Percentiles rank a stretch among this genome's conserved stretches.
Evolutionary conservation across 2,329 filamentous ascomycete genomes (phyloP).

Genomic region (Botryotinia narcissicola): DNA sequence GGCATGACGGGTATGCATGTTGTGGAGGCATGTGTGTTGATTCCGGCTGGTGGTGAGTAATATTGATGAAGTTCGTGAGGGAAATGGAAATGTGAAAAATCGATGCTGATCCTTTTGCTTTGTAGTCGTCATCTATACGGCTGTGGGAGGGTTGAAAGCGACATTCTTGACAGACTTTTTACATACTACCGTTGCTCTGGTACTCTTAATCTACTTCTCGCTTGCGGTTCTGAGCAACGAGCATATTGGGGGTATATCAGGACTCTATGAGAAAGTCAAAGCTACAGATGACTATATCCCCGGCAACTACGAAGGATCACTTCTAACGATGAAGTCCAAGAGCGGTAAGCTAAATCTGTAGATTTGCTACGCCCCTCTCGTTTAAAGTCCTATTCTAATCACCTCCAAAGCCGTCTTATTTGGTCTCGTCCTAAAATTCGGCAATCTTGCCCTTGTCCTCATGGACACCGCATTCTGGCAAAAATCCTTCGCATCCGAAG

Average conservation of each 20-base stretch:
- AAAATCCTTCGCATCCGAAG: constrained; percentile 50
- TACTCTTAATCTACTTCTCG: constrained; percentile 50
- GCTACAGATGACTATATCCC: constrained; percentile 44
- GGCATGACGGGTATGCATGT: constrained; percentile 29
- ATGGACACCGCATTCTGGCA: constrained; percentile 55
- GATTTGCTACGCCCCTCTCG: not conserved
- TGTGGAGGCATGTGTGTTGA: constrained; percentile 27
- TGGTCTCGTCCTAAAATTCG: constrained; percentile 48
- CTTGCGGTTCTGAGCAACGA: constrained; percentile 45
- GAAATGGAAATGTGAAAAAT: not conserved
- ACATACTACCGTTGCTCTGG: constrained; percentile 48
- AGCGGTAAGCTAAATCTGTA: constrained; percentile 18
- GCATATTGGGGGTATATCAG: constrained; percentile 43
- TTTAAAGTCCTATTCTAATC: not conserved
- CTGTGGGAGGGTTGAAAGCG: constrained; percentile 28
- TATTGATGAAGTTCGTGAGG: not conserved
- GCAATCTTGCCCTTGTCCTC: constrained; percentile 39
- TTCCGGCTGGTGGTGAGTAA: constrained; percentile 29
- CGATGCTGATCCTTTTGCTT: not conserved
- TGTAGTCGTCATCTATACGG: constrained; percentile 33
- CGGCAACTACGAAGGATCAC: constrained; percentile 48
- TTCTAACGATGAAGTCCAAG: constrained; percentile 49
- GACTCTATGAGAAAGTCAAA: constrained; percentile 48
- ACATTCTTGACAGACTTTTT: constrained; percentile 28
- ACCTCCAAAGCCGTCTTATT: constrained; percentile 41